Evolutionary conservation across 2,329 filamentous ascomycete genomes (phyloP), one percentile per base, ranked within the genome.

Genomic region (Penicillium sp.): DNA sequence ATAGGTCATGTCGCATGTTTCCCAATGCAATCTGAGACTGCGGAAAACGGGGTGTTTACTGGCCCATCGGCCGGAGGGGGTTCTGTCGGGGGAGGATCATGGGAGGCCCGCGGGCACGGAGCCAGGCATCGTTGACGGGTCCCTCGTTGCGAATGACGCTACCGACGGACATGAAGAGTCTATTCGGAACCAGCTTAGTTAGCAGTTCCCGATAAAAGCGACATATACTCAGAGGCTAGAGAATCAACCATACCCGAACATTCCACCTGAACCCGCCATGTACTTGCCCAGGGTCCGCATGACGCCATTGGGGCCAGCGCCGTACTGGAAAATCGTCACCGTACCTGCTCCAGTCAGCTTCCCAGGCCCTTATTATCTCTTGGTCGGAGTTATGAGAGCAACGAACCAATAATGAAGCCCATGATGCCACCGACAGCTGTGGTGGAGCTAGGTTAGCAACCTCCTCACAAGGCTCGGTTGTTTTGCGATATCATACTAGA

Each of bases 121-220:
- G 80, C 75, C 92, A 95, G 50, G 88, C 82, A 51, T 86, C 77
- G 63, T 88, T 84, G 31, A 87, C 84, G 36, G 89, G 88, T 57
- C 88, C 84, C 63, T 99, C 93, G 52, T 89, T 91, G 67, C 93
- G 87, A 65, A 99, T 96, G 37, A 95, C 91, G 62, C 89, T 95
- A 61, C 93, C 93, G 62, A 99, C 95, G 50, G 89, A 92, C 93
- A 99, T 99, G 80, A 99, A 99, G 76, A 97, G 96, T 46, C 81
- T 84, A 59, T 41, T 13, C 18, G 4, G 29, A 50, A 47, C 13
- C 4, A 25, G 13, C 1, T 16, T 36, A 30, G 41, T 56, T 42
- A 51, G 41, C 38, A 19, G n/a, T 30, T 16, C n/a, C 14, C 3
- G 27, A 18, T 7, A 31, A 12, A 16, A 39, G 1, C 14, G 14